Conservation (phyloP, 306 rosid species). For the Vigna unguiculata region DNA sequence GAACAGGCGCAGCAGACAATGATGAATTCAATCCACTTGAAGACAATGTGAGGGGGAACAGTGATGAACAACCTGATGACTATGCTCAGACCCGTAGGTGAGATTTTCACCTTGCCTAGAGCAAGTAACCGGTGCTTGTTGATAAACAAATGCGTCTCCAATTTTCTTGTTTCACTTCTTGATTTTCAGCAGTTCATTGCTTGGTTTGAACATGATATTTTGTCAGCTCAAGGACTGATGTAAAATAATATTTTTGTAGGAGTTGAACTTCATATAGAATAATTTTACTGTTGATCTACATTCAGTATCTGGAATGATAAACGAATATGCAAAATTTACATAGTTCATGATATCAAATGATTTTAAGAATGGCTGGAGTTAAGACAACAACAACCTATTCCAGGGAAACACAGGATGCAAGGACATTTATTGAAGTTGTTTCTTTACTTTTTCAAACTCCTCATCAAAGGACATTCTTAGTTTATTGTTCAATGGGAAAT, state of each 20-base stretch:
- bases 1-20: conserved; percentile 22
- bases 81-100: conserved; percentile 39
- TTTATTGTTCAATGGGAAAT: background rate
- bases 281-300: background rate
- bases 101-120: conserved; percentile 27
- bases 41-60: conserved; percentile 41
- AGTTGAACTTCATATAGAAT: conserved; percentile 16
- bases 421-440: no score
- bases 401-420: no score
- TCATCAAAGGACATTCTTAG: no score
- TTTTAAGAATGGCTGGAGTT: background rate
- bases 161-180: background rate
- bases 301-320: background rate
- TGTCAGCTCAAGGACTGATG: conserved; percentile 42
- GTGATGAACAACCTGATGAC: conserved; percentile 47
- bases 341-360: no score
- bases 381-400: no score
- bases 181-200: conserved; percentile 36
- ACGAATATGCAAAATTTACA: background rate
- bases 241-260: conserved; percentile 45
- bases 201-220: conserved; percentile 40
- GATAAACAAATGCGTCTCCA: conserved; percentile 28
- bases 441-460: no score
- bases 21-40: conserved; percentile 29
- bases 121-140: conserved; percentile 17